A percentile compares a stretch with the other conserved stretches of the same genome.
Evolutionary conservation across 306 rosid species (phyloP).

Genomic region (Quercus bicolor): DNA sequence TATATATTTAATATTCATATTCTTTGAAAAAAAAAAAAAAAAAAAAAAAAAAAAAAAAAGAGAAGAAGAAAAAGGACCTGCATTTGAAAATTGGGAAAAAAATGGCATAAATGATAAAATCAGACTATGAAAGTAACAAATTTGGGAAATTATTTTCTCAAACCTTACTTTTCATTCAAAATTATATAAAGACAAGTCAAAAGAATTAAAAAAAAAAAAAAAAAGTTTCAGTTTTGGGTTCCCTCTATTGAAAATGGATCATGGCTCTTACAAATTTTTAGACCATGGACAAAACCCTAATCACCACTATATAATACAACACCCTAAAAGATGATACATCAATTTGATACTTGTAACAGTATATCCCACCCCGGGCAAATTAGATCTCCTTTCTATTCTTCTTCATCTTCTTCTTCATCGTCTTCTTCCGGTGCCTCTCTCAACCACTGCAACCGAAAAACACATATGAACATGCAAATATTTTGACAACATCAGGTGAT

Average conservation of each 20-base stretch:
- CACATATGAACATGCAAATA: not conserved
- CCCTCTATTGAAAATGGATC: not conserved
- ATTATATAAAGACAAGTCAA: not conserved
- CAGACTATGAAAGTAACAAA: not conserved
- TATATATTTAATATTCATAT: too few relatives aligned
- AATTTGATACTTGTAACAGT: not conserved
- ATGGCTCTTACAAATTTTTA: not conserved
- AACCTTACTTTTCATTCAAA: not conserved
- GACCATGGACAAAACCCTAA: constrained; percentile 11
- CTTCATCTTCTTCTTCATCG: constrained; percentile 43
- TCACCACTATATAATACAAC: constrained; percentile 5
- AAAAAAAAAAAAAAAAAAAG: too few relatives aligned
- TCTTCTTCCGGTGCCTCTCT: constrained; percentile 87
- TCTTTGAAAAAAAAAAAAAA: too few relatives aligned
- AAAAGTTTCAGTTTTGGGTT: not conserved
- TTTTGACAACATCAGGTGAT: not conserved
- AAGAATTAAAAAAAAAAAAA: not conserved
- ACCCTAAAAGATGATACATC: not conserved
- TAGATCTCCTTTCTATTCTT: not conserved
- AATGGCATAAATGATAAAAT: not conserved
- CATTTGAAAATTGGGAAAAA: too few relatives aligned
- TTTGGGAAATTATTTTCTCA: not conserved
- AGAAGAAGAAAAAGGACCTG: too few relatives aligned
- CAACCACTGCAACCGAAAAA: constrained; percentile 61
- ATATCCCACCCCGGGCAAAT: constrained; percentile 1